Evolutionary conservation across 805 yeast genomes (phyloP), one percentile per base, ranked within the genome.

Genomic region (Suhomyces emberorum): DNA sequence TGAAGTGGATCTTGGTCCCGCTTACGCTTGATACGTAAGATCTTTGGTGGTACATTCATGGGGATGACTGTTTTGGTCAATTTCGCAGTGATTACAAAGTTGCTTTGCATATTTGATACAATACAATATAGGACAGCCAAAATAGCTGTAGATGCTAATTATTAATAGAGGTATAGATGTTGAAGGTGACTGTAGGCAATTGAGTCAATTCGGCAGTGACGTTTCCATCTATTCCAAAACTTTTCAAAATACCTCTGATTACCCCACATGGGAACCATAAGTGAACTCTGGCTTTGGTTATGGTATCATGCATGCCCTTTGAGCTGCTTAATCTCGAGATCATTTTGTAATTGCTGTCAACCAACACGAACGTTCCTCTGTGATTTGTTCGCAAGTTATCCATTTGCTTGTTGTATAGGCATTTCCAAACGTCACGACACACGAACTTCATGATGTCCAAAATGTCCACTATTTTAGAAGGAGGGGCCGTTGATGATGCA

Each of bases 331-430:
- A 72, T 32, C 73, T 65, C 23, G 62, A 49, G 28, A 85, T 72
- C 34, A 75, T 66, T 37, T 70, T 70, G 63, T 81, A 83, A 36
- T 63, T 63, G 54, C 74, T 77, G 55, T 87, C 96, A 7, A 86
- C 77, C 29, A 87, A 67, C 17, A 88, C 91, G 57, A 79, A 86
- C 0, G 89, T 84, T 5, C 93, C 85, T 25, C 95, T 65, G 57
- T 93, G 97, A 55, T 93, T 93, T 1, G 98, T 93, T 43, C 95
- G 76, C 40, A 93, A 69, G 48, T 88, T 88, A 56, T 89, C 97
- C 69, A 93, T 86, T 56, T 85, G 96, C 59, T 88, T 91, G 25
- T 80, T 77, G 61, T 78, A 88, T 19, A 91, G 55, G 35, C 74
- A 63, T 48, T 76, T 79, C 98, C 98, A 93, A 19, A 89, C 83